Evolutionary conservation across 2,329 filamentous ascomycete genomes (phyloP).

Genomic region (Sclerotinia spermophila): DNA sequence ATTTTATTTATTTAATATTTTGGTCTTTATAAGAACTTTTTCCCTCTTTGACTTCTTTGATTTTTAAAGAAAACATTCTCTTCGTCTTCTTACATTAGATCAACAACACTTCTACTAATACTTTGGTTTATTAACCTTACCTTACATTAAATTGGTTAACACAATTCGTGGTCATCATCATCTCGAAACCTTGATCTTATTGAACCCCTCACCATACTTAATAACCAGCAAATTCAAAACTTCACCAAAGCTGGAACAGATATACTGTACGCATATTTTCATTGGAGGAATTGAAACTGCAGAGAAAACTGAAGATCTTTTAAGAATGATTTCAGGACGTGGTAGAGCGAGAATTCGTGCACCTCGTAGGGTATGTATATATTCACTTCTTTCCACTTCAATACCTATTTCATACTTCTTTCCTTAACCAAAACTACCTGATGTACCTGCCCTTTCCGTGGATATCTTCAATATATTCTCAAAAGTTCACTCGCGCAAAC

Average conservation of each 20-base stretch:
- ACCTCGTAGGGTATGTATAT: conserved; percentile 58
- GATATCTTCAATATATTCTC: neutral
- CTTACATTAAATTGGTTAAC: neutral
- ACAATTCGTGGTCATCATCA: neutral
- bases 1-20: neutral
- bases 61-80: neutral
- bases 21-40: neutral
- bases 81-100: neutral
- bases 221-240: neutral
- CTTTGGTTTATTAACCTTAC: neutral
- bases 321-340: conserved; percentile 48
- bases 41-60: neutral
- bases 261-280: neutral
- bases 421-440: neutral
- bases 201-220: conserved; percentile 1
- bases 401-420: neutral
- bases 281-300: neutral
- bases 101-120: neutral
- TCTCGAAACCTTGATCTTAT: conserved; percentile 15
- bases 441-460: neutral
- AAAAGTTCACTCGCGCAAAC: neutral
- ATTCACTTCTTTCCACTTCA: conserved; percentile 11
- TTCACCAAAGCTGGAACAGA: neutral
- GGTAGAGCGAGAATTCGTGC: conserved; percentile 61
- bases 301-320: neutral